Base-by-base conservation (phyloP, 129 eudicot genomes). In the Flaveria robusta region DNA sequence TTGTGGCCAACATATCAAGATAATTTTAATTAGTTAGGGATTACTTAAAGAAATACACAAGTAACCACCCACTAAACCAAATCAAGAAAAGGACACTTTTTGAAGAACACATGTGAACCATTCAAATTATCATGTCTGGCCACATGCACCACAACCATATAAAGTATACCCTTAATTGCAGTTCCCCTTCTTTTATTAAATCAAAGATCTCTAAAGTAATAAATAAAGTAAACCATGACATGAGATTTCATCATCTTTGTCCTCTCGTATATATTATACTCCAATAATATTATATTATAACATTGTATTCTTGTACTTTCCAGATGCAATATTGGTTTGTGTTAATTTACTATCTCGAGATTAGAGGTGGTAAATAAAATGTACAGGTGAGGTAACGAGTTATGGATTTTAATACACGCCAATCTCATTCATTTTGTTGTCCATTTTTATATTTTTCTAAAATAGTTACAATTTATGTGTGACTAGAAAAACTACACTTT, bases 71-170 rank as follows among this genome's bases (percentile, higher is more conserved):
- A 79, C 73, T 71, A 79, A 79, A 79, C 74, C 72, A 71, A 71
- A 72, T 72, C 59, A 79, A 79, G 68, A 72, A 79, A 72, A 79
- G 78, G 39, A 63, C 83, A 71, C 68, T 66, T 72, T 79, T 71
- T 71, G 41, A 66, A 79, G 83, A 72, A 26, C 58, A 71, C 86
- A 78, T 87, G 87, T 87, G 86, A 81, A 66, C 89, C 84, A 80
- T 83, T 78, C 83, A 76, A 85, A 79, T 79, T 77, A 68, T 77
- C 71, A 80, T 81, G 86, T 85, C 78, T 89, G 90, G 84, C 92
- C 92, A 87, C 92, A 83, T 85, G 90, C 84, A 68, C 84, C 88
- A 83, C 87, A 74, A 74, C 72, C 87, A 58, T 71, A 79, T 78
- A 84, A 80, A 72, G 81, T 84, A 86, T 46, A 69, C 77, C 77